Base-by-base conservation (phyloP, 2,329 filamentous ascomycete genomes). In the Penicillium sp. region DNA sequence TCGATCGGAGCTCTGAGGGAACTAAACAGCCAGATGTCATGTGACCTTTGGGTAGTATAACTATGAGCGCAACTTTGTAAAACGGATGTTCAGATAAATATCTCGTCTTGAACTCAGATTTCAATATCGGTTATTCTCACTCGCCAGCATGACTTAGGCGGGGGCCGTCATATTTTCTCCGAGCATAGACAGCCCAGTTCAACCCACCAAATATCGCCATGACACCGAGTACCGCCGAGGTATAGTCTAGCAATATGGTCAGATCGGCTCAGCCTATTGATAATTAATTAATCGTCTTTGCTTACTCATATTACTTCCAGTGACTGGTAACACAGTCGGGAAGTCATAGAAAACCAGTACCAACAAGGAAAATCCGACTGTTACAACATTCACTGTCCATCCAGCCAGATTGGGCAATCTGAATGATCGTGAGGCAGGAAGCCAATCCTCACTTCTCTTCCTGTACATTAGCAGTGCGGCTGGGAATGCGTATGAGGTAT, bases 291-390 rank as follows among this genome's bases (percentile, higher is more conserved):
- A 2, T 33, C 2, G 14, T 51, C 4, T 11, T 19, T 16, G 33
- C 48, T 51, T 35, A 51, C 48, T 52, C 49, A 52, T 52, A n/a
- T 37, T 52, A 7, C 49, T 38, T 22, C 49, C 49, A 1, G 49
- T 52, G 4, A 52, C 49, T 16, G 49, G 49, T 4, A 52, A 14
- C 10, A 52, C 49, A 7, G 49, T 1, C 7, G 49, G 49, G 4
- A 52, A 52, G n/a, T 52, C 49, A 8, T 52, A 52, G 49, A 52
- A 52, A 16, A 52, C 8, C 4, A 52, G 30, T 14, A 52, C 49
- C 2, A 52, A 11, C 35, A 52, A 25, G n/a, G 49, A 30, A 35
- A 52, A 52, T 37, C n/a, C 49, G 13, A 52, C 6, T 16, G 49
- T 52, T 30, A 37, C 26, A n/a, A 13, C n/a, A 38, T 52, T 52